These are phyloP conservation scores for Penicillium vulpinum DNA, from an alignment of 2,329 filamentous ascomycete species.

Conservation along the genomic window DNA sequence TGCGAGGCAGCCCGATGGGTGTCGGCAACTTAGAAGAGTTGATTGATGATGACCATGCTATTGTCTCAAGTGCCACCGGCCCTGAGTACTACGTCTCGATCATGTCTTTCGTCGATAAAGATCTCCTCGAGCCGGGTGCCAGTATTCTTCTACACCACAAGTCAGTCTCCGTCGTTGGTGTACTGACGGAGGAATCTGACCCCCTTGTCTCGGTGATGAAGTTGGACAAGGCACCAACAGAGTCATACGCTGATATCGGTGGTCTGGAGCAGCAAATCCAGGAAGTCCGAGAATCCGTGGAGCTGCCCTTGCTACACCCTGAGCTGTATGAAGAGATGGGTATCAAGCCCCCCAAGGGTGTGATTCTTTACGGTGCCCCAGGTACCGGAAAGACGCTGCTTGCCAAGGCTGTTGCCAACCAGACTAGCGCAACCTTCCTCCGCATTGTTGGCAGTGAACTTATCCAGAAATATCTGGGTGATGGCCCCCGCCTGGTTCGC, in stretches of 20 bases:
- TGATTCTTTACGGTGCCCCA: slow-evolving; percentile 95
- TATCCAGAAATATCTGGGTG: slow-evolving; percentile 98
- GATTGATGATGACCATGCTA: slow-evolving; percentile 98
- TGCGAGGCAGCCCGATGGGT: slow-evolving; percentile 98
- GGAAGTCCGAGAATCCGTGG: slow-evolving; percentile 95
- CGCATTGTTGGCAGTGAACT: slow-evolving; percentile 96
- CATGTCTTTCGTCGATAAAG: slow-evolving; percentile 99
- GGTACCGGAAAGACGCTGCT: slow-evolving; percentile 96
- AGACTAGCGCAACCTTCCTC: slow-evolving; percentile 97
- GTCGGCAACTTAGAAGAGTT: slow-evolving; percentile 97
- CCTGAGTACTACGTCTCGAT: slow-evolving; percentile 99
- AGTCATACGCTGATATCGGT: slow-evolving; percentile 98
- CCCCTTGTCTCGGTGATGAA: slow-evolving; percentile 98
- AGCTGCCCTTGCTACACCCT: slow-evolving; percentile 89
- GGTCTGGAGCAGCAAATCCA: slow-evolving; percentile 94
- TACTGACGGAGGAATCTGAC: slow-evolving; percentile 93
- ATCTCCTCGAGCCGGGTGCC: slow-evolving; percentile 91
- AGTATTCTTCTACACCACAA: slow-evolving; percentile 97
- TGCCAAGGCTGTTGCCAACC: slow-evolving; percentile 96
- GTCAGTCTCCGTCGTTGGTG: slow-evolving; percentile 95
- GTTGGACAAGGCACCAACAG: slow-evolving; percentile 95
- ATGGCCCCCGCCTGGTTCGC: slow-evolving; percentile 89
- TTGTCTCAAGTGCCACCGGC: slow-evolving; percentile 94
- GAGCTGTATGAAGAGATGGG: slow-evolving; percentile 99
- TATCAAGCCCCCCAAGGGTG: slow-evolving; percentile 98